Conservation (phyloP, 352 stramenopile genomes). For the Globisporangium middletonii region DNA sequence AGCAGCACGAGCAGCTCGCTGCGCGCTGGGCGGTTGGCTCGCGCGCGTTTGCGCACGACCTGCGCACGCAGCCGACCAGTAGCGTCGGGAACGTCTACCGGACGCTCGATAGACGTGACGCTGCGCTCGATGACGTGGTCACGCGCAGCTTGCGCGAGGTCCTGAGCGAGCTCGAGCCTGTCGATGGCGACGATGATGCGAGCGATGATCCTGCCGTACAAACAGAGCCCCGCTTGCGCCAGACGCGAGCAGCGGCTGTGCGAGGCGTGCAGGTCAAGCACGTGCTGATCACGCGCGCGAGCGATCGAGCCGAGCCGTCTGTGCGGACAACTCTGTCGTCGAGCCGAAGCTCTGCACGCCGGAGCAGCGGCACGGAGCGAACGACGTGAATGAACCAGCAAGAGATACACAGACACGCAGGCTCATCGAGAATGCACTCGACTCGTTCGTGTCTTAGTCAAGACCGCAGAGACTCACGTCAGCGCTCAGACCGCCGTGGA, state of each 20-base stretch:
- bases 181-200: not conserved
- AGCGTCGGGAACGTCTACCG: constrained; percentile 65
- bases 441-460: constrained; percentile 24
- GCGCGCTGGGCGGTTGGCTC: constrained; percentile 10
- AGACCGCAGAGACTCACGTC: constrained; percentile 81
- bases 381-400: not conserved
- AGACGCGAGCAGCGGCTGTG: not conserved
- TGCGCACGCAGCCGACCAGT: constrained; percentile 30
- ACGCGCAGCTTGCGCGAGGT: constrained; percentile 30
- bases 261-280: constrained; percentile 10
- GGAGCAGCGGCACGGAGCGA: not conserved
- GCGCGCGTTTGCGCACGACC: constrained; percentile 42
- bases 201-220: not conserved
- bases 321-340: not conserved
- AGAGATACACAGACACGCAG: not conserved
- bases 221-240: not conserved
- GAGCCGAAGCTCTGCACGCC: not conserved
- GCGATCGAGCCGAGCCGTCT: not conserved
- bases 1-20: constrained; percentile 33
- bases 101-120: constrained; percentile 37
- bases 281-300: constrained; percentile 5
- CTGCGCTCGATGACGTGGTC: constrained; percentile 30
- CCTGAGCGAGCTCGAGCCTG: constrained; percentile 12
- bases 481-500: constrained; percentile 68
- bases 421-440: not conserved